Evolutionary conservation across 2,329 filamentous ascomycete genomes (phyloP).

Genomic region (Gnomoniopsis smithogilvyi): DNA sequence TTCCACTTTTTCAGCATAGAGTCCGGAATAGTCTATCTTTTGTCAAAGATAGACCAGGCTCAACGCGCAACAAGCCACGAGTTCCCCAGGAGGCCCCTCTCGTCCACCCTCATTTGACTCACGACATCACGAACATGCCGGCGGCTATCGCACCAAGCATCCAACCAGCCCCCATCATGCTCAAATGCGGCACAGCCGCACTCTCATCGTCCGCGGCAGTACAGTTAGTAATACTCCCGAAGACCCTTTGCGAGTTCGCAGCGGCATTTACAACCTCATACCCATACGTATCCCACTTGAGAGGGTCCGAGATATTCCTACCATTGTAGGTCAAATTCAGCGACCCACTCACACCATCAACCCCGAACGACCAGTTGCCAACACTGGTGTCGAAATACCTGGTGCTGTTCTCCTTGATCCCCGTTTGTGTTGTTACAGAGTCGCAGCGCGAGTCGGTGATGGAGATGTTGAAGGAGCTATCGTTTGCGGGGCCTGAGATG

Average conservation of each 20-base stretch:
- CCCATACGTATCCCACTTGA: background rate
- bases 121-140: background rate
- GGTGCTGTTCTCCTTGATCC: background rate
- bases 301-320: background rate
- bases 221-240: constrained; percentile 1
- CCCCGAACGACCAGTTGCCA: constrained; percentile 3
- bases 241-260: background rate
- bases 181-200: background rate
- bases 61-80: too few species aligned
- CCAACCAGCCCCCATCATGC: background rate
- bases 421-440: background rate
- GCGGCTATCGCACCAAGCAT: background rate
- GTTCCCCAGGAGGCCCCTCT: too few species aligned
- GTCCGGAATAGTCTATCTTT: too few species aligned
- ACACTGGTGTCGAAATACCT: background rate
- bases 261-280: background rate
- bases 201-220: background rate
- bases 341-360: background rate
- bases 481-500: background rate
- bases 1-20: too few species aligned
- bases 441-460: constrained; percentile 2
- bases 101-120: background rate
- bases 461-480: background rate
- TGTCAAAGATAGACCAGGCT: too few species aligned
- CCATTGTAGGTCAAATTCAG: background rate